Evolutionary conservation across 345 rosid genomes (phyloP), one percentile per base, ranked within the genome.

Genomic region (Combretum micranthum): DNA sequence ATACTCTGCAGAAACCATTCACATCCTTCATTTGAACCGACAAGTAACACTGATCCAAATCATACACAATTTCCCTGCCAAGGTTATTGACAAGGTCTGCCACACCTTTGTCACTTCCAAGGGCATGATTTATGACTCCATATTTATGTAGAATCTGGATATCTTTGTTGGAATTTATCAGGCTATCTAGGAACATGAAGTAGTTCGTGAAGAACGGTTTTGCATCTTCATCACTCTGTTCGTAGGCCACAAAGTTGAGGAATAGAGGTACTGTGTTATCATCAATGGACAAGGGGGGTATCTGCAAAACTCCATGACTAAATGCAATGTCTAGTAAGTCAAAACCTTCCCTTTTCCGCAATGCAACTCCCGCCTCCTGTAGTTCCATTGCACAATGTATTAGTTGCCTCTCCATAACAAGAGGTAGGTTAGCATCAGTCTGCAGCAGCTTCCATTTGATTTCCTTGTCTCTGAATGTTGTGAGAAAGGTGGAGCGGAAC

Each of bases 201-300:
- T 49, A 65, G 62, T 51, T 57, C 13, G 69, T 65, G 53, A 65
- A 57, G 69, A 51, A 51, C 46, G 57, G 52, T 22, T 32, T 43
- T 19, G 20, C 51, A 11, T 15, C 51, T 15, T 57, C 46, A 20
- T 65, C 47, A 17, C 69, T 57, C 52, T 65, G 63, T 53, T 65
- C 69, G 9, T 21, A 58, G 16, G 63, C 69, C 16, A 65, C 26
- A 18, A 58, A 52, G 14, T 65, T 65, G 39, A 57, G 18, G 50
- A 65, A 58, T 21, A 65, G 11, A 3, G 63, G 63, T 42, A 57
- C 48, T 0, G 57, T 59, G 10, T 45, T 58, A 43, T 65, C 63
- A 20, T 65, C 58, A 5, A 65, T 20, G 23, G 54, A 13, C 21
- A 65, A 15, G 3, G 63, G 63, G n/a, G 69, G 63, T 25, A 65